Percentiles rank a stretch among this genome's conserved stretches.
Evolutionary conservation across 257 asterid genomes (phyloP).

Genomic region (Nicotiana tomentosiformis): DNA sequence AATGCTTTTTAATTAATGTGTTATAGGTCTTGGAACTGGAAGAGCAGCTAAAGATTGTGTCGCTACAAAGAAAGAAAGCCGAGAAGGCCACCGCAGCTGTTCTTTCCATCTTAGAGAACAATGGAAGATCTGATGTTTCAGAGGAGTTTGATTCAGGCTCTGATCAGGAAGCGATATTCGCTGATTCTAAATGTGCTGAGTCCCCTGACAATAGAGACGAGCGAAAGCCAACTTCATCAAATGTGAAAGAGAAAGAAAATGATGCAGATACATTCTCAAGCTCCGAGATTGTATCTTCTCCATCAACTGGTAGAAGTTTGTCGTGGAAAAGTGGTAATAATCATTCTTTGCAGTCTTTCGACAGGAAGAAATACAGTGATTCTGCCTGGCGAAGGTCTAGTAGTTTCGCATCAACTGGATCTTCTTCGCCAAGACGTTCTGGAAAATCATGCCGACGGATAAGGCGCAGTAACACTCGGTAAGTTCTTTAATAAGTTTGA

Average conservation of each 20-base stretch:
- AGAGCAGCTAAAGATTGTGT: constrained; percentile 69
- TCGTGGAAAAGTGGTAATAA: constrained; percentile 78
- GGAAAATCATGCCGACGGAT: constrained; percentile 92
- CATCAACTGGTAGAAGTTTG: constrained; percentile 69
- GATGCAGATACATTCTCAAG: constrained; percentile 57
- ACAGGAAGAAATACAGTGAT: constrained; percentile 51
- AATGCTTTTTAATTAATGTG: neutral
- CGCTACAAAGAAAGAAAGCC: constrained; percentile 78
- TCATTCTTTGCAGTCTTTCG: constrained; percentile 42
- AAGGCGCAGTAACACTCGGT: constrained; percentile 65
- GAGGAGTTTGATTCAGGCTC: constrained; percentile 73
- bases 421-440: constrained; percentile 44
- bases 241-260: constrained; percentile 33
- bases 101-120: constrained; percentile 71
- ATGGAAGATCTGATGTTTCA: constrained; percentile 62
- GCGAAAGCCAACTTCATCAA: constrained; percentile 20
- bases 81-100: constrained; percentile 85
- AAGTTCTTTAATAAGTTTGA: neutral
- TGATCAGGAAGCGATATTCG: constrained; percentile 45
- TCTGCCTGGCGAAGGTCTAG: constrained; percentile 39
- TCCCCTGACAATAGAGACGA: neutral
- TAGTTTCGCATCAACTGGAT: constrained; percentile 44
- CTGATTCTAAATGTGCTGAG: constrained; percentile 13
- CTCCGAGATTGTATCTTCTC: constrained; percentile 76
- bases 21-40: constrained; percentile 73